phyloP scores from a whole-genome alignment of 805 yeast species.

The Debaryomyces maramus region DNA sequence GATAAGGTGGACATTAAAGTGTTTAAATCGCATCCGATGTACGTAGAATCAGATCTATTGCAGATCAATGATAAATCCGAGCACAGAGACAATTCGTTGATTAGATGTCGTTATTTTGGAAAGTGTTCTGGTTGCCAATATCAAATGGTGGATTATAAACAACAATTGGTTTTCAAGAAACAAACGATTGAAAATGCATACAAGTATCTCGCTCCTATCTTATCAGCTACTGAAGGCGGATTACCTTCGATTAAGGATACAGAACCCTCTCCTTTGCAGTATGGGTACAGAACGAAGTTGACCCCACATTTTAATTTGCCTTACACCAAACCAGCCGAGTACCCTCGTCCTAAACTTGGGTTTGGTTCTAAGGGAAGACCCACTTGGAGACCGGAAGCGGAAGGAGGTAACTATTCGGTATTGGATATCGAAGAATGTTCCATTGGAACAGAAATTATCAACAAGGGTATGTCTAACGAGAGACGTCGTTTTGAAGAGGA shows the following conservation, averaged over 20 bases:
- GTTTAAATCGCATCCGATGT: slow-evolving; percentile 73
- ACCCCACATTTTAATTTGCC: slow-evolving; percentile 95
- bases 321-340: slow-evolving; percentile 40
- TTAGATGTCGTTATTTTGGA: slow-evolving; percentile 83
- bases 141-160: slow-evolving; percentile 71
- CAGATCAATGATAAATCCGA: slow-evolving; percentile 39
- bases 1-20: slow-evolving; percentile 71
- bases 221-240: slow-evolving; percentile 33
- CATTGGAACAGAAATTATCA: slow-evolving; percentile 80
- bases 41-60: slow-evolving; percentile 74
- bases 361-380: slow-evolving; percentile 87
- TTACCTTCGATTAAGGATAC: slow-evolving; percentile 67
- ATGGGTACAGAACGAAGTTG: slow-evolving; percentile 82
- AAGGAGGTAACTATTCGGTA: slow-evolving; percentile 62
- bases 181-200: slow-evolving; percentile 81
- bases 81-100: slow-evolving; percentile 54
- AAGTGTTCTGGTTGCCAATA: slow-evolving; percentile 94
- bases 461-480: slow-evolving; percentile 71
- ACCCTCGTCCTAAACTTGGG: slow-evolving; percentile 70
- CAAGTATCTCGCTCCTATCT: slow-evolving; percentile 65
- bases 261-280: slow-evolving; percentile 73
- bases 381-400: slow-evolving; percentile 53
- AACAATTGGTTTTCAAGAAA: slow-evolving; percentile 72
- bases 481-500: slow-evolving; percentile 53
- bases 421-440: slow-evolving; percentile 93